Evolutionary conservation across 352 stramenopile species (phyloP), one percentile per base, ranked within the genome.

Genomic region (Phytophthora agathidicida): DNA sequence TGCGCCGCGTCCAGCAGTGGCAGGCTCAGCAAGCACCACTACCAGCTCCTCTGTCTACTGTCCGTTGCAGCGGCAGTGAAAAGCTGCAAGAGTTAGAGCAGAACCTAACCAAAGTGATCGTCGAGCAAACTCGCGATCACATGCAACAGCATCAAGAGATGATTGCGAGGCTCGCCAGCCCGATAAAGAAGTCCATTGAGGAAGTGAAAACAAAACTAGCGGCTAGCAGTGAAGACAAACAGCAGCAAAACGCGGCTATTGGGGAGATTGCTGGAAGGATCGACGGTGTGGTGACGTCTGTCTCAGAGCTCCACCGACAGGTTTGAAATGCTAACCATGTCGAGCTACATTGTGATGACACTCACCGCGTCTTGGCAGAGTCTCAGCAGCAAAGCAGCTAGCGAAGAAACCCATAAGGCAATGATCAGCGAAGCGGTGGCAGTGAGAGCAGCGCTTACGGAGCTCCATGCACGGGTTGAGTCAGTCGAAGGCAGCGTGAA

Each of bases 301-400:
- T 75, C 16, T 36, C 48, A 10, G 60, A 60, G 31, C 59, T 80
- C 7, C 49, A 36, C 24, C 24, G 73, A 37, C 68, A 80, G 71
- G 71, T 80, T 38, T 44, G 45, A 3, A 22, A 50, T 53, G 9
- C 9, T 58, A 27, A 19, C 27, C 35, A 6, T 24, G 14, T 7
- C 27, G 19, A 32, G 36, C 27, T 52, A 20, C 31, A 9, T n/a
- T 33, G 19, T 23, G n/a, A 22, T 39, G 26, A 33, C 23, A 65
- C 61, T 65, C 22, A 71, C 36, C 7, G 48, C 28, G 33, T 35
- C 16, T 33, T 48, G 13, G 7, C 23, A 75, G 67, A 69, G 38
- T 23, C 19, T 56, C 17, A 41, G 31, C 17, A 56, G 23, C 39
- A 73, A 50, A 47, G 14, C 28, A 39, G 23, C 30, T 46, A 39